phyloP scores from a whole-genome alignment of 177 flowering plant species.

The Vitis hybrid region DNA sequence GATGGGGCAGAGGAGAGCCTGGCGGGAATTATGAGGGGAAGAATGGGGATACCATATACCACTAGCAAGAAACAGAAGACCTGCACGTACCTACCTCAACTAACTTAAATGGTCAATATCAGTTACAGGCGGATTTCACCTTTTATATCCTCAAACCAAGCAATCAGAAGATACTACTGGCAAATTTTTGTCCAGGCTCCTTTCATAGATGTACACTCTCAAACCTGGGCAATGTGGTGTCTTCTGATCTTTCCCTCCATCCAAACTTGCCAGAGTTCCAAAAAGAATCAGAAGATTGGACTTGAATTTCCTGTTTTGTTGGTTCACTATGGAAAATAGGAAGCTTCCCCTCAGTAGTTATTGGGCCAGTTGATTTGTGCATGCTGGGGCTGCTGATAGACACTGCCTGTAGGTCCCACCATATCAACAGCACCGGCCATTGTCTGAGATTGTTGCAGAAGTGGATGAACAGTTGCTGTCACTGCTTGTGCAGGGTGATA shows the following conservation, averaged over 20 bases:
- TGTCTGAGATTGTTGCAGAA: slow-evolving; percentile 76
- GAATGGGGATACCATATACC: slow-evolving; percentile 20
- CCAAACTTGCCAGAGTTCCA: slow-evolving; percentile 22
- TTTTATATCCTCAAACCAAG: slow-evolving; percentile 25
- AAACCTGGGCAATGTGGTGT: slow-evolving; percentile 16
- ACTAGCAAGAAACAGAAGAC: slow-evolving; percentile 23
- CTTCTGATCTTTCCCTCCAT: slow-evolving; percentile 21
- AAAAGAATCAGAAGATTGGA: slow-evolving; percentile 23
- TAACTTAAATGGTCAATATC: slow-evolving; percentile 39
- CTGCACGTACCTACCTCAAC: slow-evolving; percentile 35
- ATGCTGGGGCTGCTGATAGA: slow-evolving; percentile 79
- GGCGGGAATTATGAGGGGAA: slow-evolving; percentile 9
- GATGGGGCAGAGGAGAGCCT: neutral
- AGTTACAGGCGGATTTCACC: slow-evolving; percentile 34
- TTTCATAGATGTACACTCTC: slow-evolving; percentile 32
- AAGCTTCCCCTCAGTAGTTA: slow-evolving; percentile 47
- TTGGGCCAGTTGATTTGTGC: slow-evolving; percentile 78
- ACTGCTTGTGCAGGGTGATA: slow-evolving; percentile 77
- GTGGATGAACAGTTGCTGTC: slow-evolving; percentile 59
- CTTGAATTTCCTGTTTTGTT: slow-evolving; percentile 7
- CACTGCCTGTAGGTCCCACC: slow-evolving; percentile 63
- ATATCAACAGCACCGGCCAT: slow-evolving; percentile 68
- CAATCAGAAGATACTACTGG: slow-evolving; percentile 24
- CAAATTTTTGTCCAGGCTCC: slow-evolving; percentile 22
- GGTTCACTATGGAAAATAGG: slow-evolving; percentile 10